A percentile compares a stretch with the other conserved stretches of the same genome.
Conservation (phyloP, 2,329 filamentous ascomycete species). For the Cercospora beticola region DNA sequence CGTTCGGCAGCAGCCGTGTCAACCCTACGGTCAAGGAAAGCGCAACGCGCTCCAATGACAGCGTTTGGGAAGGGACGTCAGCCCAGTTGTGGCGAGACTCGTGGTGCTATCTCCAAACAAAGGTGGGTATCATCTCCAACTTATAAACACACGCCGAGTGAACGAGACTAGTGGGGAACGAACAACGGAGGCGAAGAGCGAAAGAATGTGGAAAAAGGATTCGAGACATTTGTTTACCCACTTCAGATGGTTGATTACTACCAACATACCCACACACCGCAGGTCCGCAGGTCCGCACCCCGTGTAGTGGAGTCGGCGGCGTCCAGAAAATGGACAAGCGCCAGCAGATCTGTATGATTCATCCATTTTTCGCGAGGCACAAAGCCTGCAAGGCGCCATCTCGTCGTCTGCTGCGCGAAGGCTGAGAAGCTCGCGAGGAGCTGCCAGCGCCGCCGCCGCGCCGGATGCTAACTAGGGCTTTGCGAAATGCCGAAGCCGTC, state of each 20-base stretch:
- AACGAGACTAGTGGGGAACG: not conserved
- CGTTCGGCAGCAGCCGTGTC: conserved; percentile 5
- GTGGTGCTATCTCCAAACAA: not conserved
- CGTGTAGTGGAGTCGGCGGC: not conserved
- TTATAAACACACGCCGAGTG: no score
- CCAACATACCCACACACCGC: not conserved
- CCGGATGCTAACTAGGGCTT: not conserved
- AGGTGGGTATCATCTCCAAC: conserved; percentile 5
- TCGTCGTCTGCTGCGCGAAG: not conserved
- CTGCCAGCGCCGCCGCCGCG: not conserved
- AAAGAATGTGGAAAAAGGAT: conserved; percentile 5
- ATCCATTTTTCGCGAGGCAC: not conserved
- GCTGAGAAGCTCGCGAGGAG: not conserved
- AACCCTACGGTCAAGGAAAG: not conserved
- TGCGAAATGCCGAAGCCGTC: not conserved
- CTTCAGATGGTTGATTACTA: not conserved
- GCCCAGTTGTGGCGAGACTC: not conserved
- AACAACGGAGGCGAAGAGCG: not conserved
- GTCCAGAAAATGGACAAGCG: not conserved
- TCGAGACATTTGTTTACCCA: conserved; percentile 4
- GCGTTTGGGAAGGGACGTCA: not conserved
- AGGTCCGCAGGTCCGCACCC: no score
- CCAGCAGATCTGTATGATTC: conserved; percentile 2
- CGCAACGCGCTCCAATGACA: conserved; percentile 4
- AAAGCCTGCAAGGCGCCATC: not conserved